A percentile compares a stretch with the other conserved stretches of the same genome.
Evolutionary conservation across 1,284 basidiomycete species (phyloP).

Genomic region (Cerioporus squamosus): DNA sequence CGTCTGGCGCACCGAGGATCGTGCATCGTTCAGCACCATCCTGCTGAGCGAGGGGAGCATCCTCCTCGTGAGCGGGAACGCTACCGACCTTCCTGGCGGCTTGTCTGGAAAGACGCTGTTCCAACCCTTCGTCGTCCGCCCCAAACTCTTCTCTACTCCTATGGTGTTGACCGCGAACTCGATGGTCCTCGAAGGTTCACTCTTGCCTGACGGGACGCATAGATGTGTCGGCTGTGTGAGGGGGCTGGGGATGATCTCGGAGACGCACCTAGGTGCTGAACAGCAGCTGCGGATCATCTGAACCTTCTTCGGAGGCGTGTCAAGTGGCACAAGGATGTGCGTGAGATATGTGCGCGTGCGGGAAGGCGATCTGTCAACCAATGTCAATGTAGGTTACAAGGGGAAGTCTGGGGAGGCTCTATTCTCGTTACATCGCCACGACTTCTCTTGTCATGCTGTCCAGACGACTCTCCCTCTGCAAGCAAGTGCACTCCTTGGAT

Average conservation of each 20-base stretch:
- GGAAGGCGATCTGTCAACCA: no score
- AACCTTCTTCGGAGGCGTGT: no score
- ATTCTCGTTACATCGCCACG: no score
- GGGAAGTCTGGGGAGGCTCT: no score
- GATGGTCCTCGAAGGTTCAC: constrained; percentile 7
- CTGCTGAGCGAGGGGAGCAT: constrained; percentile 12
- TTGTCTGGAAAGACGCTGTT: constrained; percentile 10
- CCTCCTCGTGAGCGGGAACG: constrained; percentile 19
- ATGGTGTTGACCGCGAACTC: constrained; percentile 17
- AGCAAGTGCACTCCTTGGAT: no score
- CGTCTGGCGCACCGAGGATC: constrained; percentile 3
- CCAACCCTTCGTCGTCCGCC: constrained; percentile 18
- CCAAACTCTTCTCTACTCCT: constrained; percentile 18
- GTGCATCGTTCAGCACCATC: constrained; percentile 17
- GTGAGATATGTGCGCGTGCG: no score
- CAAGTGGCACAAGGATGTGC: no score
- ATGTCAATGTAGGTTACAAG: no score
- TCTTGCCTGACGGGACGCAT: neutral
- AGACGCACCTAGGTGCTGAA: neutral
- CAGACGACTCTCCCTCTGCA: no score
- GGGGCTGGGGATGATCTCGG: constrained; percentile 16
- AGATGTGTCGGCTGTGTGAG: constrained; percentile 15
- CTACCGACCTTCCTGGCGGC: neutral
- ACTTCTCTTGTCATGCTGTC: no score
- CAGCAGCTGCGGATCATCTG: no score